Conservation (phyloP, 177 flowering plant genomes). For the Vitis hybrid region DNA sequence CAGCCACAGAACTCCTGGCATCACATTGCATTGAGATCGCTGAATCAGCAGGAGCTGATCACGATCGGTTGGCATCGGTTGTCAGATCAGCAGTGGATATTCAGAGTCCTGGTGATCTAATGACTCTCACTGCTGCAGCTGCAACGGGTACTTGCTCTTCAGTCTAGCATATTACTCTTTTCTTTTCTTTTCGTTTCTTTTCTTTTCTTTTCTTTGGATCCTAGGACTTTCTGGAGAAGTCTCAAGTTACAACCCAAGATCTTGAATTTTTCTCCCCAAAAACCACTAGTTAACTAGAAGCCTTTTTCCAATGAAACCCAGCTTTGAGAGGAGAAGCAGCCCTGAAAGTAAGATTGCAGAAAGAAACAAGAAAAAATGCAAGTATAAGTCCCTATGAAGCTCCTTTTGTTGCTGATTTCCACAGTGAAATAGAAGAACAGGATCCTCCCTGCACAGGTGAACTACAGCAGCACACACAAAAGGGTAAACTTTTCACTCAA, state of each 20-base stretch:
- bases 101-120: conserved; percentile 69
- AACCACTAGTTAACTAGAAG: too few relatives aligned
- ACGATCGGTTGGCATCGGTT: conserved; percentile 57
- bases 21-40: conserved; percentile 85
- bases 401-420: conserved; percentile 22
- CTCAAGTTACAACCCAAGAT: not conserved
- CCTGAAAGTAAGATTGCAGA: conserved; percentile 63
- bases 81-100: conserved; percentile 81
- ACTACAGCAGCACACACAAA: conserved; percentile 59
- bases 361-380: conserved; percentile 70
- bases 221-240: not conserved
- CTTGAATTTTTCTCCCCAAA: too few relatives aligned
- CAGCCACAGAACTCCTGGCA: conserved; percentile 85
- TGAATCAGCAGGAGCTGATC: conserved; percentile 74
- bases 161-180: not conserved
- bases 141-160: conserved; percentile 72
- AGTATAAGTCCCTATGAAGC: conserved; percentile 65
- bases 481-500: conserved; percentile 42
- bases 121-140: conserved; percentile 94
- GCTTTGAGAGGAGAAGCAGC: conserved; percentile 89
- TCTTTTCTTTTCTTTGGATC: too few relatives aligned
- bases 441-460: conserved; percentile 59
- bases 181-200: too few relatives aligned
- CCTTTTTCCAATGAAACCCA: conserved; percentile 11
- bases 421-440: conserved; percentile 26